These are phyloP conservation scores for Fragilaria crotonensis DNA, from an alignment of 108 stramenopile genomes.

Conservation along the genomic window DNA sequence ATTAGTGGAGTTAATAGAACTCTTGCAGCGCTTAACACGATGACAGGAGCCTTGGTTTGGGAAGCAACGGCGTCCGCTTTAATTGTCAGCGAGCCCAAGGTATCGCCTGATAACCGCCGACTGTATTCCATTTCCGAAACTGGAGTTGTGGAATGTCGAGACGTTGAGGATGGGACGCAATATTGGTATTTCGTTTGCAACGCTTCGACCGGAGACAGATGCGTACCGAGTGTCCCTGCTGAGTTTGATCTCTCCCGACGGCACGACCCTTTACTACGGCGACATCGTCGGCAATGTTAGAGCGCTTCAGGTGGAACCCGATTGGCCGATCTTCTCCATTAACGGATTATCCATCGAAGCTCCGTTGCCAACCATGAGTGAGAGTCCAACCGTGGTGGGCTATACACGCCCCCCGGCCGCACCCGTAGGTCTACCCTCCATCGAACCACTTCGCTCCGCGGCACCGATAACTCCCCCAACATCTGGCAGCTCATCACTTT, in stretches of 20 bases:
- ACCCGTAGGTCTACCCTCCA: too few species aligned
- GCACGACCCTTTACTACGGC: slow-evolving; percentile 5
- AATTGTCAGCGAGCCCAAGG: neutral
- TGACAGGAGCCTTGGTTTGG: slow-evolving; percentile 1
- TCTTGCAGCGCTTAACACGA: neutral
- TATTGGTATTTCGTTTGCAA: neutral
- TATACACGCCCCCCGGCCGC: too few species aligned
- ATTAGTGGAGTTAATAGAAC: neutral
- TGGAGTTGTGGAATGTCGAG: neutral
- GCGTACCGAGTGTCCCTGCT: neutral
- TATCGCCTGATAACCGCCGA: neutral
- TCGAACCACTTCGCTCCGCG: too few species aligned
- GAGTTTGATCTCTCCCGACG: slow-evolving; percentile 2
- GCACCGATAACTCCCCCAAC: too few species aligned
- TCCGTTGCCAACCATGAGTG: too few species aligned
- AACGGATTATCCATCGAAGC: neutral
- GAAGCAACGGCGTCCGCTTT: neutral
- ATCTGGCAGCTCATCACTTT: too few species aligned
- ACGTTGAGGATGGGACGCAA: neutral
- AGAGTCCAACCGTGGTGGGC: too few species aligned
- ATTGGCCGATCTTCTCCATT: neutral
- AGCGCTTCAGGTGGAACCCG: slow-evolving; percentile 5
- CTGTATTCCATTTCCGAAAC: neutral
- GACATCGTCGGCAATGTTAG: slow-evolving; percentile 4
- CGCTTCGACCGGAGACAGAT: neutral